Evolutionary conservation across 768 basidiomycete species (phyloP).

Genomic region (Lepiota brunneoincarnata): DNA sequence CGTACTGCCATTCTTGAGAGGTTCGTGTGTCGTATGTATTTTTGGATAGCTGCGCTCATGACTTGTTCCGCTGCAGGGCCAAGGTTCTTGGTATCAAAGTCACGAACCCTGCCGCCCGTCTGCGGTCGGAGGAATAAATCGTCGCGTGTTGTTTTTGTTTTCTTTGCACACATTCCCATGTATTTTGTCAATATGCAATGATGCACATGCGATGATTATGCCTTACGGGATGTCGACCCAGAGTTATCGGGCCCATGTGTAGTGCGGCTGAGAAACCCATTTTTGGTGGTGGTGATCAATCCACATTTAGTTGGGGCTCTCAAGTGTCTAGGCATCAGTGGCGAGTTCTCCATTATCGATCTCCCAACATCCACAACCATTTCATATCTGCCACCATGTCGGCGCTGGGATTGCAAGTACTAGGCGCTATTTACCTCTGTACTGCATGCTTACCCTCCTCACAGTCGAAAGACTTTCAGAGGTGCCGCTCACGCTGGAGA

Average conservation of each 20-base stretch:
- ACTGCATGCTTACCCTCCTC: too few species aligned
- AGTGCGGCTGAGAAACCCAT: background rate
- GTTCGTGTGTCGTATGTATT: constrained; percentile 32
- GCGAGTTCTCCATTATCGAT: constrained; percentile 7
- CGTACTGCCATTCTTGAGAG: constrained; percentile 88
- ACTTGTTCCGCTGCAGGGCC: constrained; percentile 46
- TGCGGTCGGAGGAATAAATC: constrained; percentile 90
- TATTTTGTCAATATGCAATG: constrained; percentile 51
- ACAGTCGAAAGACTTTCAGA: constrained; percentile 24
- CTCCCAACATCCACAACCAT: background rate
- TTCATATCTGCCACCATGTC: background rate
- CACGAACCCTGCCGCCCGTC: constrained; percentile 87
- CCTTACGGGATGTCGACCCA: background rate
- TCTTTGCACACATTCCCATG: constrained; percentile 39
- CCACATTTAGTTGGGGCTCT: background rate
- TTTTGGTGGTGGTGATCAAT: constrained; percentile 1
- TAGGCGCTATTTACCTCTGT: too few species aligned
- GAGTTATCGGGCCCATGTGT: background rate
- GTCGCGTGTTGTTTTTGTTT: constrained; percentile 35
- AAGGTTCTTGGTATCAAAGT: constrained; percentile 89
- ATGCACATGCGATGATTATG: constrained; percentile 41
- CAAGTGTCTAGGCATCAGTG: background rate
- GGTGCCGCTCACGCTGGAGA: constrained; percentile 81
- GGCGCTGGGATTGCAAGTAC: too few species aligned
- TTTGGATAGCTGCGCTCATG: background rate